Percentiles rank a stretch among this genome's conserved stretches.
These are phyloP conservation scores for Candida ovalis DNA, from an alignment of 805 yeast genomes.

Conservation along the genomic window DNA sequence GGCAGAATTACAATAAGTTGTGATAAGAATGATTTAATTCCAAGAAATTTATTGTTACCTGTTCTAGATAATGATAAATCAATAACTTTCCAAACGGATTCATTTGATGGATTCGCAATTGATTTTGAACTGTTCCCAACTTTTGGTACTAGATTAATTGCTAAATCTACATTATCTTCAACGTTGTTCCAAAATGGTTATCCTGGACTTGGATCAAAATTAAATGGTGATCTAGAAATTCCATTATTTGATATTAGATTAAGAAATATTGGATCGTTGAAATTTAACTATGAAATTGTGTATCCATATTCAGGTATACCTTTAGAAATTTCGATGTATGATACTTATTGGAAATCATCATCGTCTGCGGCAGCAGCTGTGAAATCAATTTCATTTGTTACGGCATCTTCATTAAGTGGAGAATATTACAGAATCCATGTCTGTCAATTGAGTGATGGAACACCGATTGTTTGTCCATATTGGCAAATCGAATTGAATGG, in stretches of 20 bases:
- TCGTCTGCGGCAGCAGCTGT: slow-evolving; percentile 34
- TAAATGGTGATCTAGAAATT: slow-evolving; percentile 41
- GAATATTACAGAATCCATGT: slow-evolving; percentile 68
- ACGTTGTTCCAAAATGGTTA: slow-evolving; percentile 38
- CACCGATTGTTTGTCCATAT: slow-evolving; percentile 76
- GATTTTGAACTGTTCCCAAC: slow-evolving; percentile 92
- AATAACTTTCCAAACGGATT: slow-evolving; percentile 78
- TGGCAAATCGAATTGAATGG: slow-evolving; percentile 48
- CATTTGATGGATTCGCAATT: slow-evolving; percentile 66
- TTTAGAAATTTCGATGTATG: slow-evolving; percentile 85
- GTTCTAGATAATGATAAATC: slow-evolving; percentile 60
- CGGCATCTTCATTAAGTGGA: slow-evolving; percentile 87
- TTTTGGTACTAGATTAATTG: slow-evolving; percentile 88
- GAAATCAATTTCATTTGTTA: slow-evolving; percentile 63
- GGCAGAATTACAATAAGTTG: slow-evolving; percentile 84
- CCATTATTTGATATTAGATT: slow-evolving; percentile 82
- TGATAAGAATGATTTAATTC: slow-evolving; percentile 73
- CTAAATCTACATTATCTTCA: slow-evolving; percentile 79
- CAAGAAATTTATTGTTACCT: slow-evolving; percentile 81
- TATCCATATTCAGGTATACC: slow-evolving; percentile 85
- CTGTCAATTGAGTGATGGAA: slow-evolving; percentile 74
- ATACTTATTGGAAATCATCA: slow-evolving; percentile 96
- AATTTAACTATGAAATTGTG: slow-evolving; percentile 75
- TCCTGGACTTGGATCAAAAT: slow-evolving; percentile 37
- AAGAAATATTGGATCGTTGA: slow-evolving; percentile 75